Base-by-base conservation (phyloP, 345 rosid species). In the Populus tremula region DNA sequence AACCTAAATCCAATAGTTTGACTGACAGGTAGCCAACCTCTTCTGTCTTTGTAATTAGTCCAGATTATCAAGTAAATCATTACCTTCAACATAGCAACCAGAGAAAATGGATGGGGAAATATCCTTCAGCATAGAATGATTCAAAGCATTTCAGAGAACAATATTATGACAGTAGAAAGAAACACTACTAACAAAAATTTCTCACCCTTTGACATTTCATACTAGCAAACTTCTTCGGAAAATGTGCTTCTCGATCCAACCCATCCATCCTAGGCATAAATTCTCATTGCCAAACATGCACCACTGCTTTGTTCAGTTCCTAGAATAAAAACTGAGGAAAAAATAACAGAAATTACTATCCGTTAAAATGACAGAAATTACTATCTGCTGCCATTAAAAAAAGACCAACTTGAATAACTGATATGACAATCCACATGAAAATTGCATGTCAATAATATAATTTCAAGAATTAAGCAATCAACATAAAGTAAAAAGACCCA, bases 171-270 rank as follows among this genome's bases (percentile, higher is more conserved):
- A 17, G 17, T 25, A 49, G 59, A 69, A 47, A 29, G 36, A 27
- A 65, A 49, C 68, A 2, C 68, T 54, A 68, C 5, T 16, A 73
- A 69, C 9, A 49, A 74, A 31, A 67, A 21, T 18, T 54, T 23
- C 83, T 81, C 65, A 90, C 92, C 85, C 64, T 85, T 71, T 84
- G 78, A 73, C 77, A 76, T 73, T 86, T 90, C 49, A 71, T 74
- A 29, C 76, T 81, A 68, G 78, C 39, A 79, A 77, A 73, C 76
- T 85, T 76, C 66, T 85, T 81, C 25, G 69, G 76, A 78, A 77
- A 47, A 64, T 73, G 81, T 0, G 81, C 70, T 71, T 72, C 73
- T 39, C 14, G 70, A 43, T 86, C 87, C 84, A 85, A 85, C 38
- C 82, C 86, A 83, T 83, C 74, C 77, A 76, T 82, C 69, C 77